phyloP scores from a whole-genome alignment of 2,329 filamentous ascomycete genomes.

The Aspergillus hortae region DNA sequence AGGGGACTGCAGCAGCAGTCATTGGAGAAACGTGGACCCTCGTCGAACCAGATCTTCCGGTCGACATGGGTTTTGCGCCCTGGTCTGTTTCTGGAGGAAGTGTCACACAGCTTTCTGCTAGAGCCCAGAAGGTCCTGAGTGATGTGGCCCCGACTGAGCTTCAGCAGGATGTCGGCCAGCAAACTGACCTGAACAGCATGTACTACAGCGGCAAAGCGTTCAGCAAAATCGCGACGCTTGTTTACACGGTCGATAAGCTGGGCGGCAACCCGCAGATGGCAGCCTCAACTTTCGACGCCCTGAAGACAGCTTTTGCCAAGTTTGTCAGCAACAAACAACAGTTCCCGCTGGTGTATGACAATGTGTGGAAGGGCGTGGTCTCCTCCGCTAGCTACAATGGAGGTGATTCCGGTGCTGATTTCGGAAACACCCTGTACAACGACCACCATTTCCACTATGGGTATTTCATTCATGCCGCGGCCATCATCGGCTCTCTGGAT shows the following conservation, averaged over 20 bases:
- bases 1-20: slow-evolving; percentile 73
- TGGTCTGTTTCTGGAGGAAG: slow-evolving; percentile 59
- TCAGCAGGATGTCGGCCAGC: slow-evolving; percentile 67
- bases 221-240: slow-evolving; percentile 69
- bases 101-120: slow-evolving; percentile 36
- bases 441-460: slow-evolving; percentile 66
- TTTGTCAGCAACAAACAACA: slow-evolving; percentile 67
- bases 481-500: slow-evolving; percentile 77
- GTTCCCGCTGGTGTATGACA: slow-evolving; percentile 56
- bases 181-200: slow-evolving; percentile 78
- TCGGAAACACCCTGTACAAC: slow-evolving; percentile 79
- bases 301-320: slow-evolving; percentile 64
- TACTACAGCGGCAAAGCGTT: slow-evolving; percentile 89
- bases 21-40: slow-evolving; percentile 73
- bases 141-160: slow-evolving; percentile 68
- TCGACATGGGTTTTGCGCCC: slow-evolving; percentile 71
- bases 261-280: slow-evolving; percentile 57
- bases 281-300: slow-evolving; percentile 54
- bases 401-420: slow-evolving; percentile 69
- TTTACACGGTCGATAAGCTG: slow-evolving; percentile 64
- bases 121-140: slow-evolving; percentile 58
- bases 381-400: slow-evolving; percentile 70
- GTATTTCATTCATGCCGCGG: slow-evolving; percentile 84
- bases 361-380: slow-evolving; percentile 73
- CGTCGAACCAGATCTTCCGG: slow-evolving; percentile 68